Conservation (phyloP, 2,329 filamentous ascomycete species). For the Dactylellina drechsleri region DNA sequence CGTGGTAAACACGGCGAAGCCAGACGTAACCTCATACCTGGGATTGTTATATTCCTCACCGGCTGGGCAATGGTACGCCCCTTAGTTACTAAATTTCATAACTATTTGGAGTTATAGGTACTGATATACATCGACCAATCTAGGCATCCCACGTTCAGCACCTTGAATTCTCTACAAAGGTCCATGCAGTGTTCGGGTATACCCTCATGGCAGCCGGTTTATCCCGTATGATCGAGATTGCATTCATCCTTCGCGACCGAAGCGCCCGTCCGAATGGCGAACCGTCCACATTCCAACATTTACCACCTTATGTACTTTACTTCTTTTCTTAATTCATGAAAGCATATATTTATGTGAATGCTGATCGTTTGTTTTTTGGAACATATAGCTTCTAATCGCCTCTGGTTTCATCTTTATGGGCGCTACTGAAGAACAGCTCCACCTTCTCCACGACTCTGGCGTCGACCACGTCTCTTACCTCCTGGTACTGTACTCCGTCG, state of each 20-base stretch:
- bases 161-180: slow-evolving; percentile 83
- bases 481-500: slow-evolving; percentile 87
- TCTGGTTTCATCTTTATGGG: slow-evolving; percentile 97
- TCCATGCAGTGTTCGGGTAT: slow-evolving; percentile 91
- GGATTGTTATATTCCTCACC: slow-evolving; percentile 87
- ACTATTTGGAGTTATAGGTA: background rate
- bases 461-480: slow-evolving; percentile 93
- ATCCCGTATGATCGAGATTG: slow-evolving; percentile 87
- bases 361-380: background rate
- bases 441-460: slow-evolving; percentile 74
- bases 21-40: slow-evolving; percentile 91
- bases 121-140: slow-evolving; percentile 7
- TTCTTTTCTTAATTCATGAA: no score
- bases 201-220: slow-evolving; percentile 90
- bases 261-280: slow-evolving; percentile 74
- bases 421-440: slow-evolving; percentile 92
- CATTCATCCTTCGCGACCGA: slow-evolving; percentile 82
- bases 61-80: slow-evolving; percentile 81
- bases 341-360: no score
- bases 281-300: slow-evolving; percentile 77
- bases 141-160: slow-evolving; percentile 82
- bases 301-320: slow-evolving; percentile 77
- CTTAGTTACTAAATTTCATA: background rate
- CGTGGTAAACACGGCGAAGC: slow-evolving; percentile 82
- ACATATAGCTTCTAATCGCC: slow-evolving; percentile 79